Evolutionary conservation across 257 asterid species (phyloP), one percentile per base, ranked within the genome.

Genomic region (Prunella vulgaris): DNA sequence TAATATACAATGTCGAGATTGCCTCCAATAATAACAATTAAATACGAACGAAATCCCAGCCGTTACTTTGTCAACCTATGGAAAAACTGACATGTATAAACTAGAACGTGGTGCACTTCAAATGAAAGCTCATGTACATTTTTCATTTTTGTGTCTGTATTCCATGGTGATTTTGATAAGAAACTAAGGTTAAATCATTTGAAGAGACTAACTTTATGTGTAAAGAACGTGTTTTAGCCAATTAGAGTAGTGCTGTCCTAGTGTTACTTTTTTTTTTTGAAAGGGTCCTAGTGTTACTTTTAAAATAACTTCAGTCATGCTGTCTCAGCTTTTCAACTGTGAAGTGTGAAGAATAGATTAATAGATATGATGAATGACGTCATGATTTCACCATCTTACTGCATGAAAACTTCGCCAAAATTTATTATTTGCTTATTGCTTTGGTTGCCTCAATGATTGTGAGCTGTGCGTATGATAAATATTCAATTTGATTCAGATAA

Each of bases 281-380:
- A n/a, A n/a, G n/a, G n/a, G 9, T 24, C 1, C 17, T 30, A 28
- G 12, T 68, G 40, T 46, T 46, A 46, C n/a, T 46, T 46, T 14
- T 15, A 51, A 46, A 57, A 25, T 32, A 62, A 10, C 52, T 14
- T 48, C 13, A 38, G 32, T 24, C 33, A n/a, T 72, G 65, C 35
- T 65, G 52, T 40, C 48, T 14, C 33, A 38, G 18, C 13, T 33
- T 21, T 44, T 66, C 32, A 42, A 21, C 37, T 53, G 18, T 46
- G 51, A 54, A 72, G 66, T 53, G 18, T 46, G 51, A 54, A 72
- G 66, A 24, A 54, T 56, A 53, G 17, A 30, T 46, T 58, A 33
- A n/a, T n/a, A n/a, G n/a, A n/a, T n/a, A n/a, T n/a, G n/a, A n/a
- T n/a, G n/a, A n/a, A n/a, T n/a, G n/a, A n/a, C n/a, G 40, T 22